phyloP scores from a whole-genome alignment of 192 early-diverging fungal genomes.

The Umbelopsis sp. region DNA sequence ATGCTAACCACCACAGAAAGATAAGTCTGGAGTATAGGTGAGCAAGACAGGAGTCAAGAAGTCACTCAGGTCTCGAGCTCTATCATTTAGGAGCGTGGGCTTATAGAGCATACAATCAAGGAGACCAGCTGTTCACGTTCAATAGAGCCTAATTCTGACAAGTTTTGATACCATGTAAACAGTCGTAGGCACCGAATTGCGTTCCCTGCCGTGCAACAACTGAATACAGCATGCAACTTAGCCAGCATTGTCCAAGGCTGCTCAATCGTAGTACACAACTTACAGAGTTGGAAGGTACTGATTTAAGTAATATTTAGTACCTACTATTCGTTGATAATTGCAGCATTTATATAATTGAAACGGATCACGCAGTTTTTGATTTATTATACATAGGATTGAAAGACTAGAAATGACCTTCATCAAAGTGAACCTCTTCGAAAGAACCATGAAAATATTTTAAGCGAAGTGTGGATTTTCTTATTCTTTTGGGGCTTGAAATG shows the following conservation, averaged over 20 bases:
- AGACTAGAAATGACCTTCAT: background rate
- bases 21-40: background rate
- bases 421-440: background rate
- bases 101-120: background rate
- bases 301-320: no score
- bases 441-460: background rate
- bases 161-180: background rate
- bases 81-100: background rate
- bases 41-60: background rate
- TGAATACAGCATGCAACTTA: background rate
- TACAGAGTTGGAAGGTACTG: background rate
- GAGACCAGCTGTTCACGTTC: background rate
- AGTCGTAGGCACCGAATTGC: background rate
- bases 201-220: background rate
- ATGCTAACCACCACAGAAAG: background rate
- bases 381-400: constrained; percentile 15
- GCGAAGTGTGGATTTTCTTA: background rate
- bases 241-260: background rate
- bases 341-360: background rate
- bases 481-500: no score
- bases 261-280: background rate
- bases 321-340: no score
- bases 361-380: background rate
- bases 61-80: background rate
- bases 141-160: background rate